Evolutionary conservation across 345 rosid species (phyloP), one percentile per base, ranked within the genome.

Genomic region (Gossypium herbaceum): DNA sequence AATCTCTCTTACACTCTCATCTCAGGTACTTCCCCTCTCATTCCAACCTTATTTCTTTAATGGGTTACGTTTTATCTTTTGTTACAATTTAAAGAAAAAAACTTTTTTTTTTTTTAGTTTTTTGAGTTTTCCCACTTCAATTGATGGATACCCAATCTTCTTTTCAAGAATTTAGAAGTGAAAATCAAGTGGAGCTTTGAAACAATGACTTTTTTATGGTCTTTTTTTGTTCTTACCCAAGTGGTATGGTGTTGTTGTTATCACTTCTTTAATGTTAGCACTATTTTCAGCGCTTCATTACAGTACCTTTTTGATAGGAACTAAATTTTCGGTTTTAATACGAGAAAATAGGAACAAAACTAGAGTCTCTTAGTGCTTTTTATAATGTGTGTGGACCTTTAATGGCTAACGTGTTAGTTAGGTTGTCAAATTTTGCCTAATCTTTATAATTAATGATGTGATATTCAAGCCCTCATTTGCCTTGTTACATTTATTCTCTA

Each of bases 361-460:
- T 27, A 39, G 62, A 71, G 63, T 29, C 58, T 69, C 73, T 69
- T 68, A 45, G 27, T 45, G 71, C 50, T 56, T 56, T 71, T 29
- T 43, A 41, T 71, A 27, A 71, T 34, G 29, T 29, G 54, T 73
- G 17, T 34, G 75, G 55, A 60, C 69, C 69, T 73, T 68, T 11
- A 73, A 59, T 62, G 71, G 27, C 20, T 19, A 68, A 34, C 41
- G 41, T 60, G 63, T 52, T 69, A 48, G 70, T 51, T 43, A 24
- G 72, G 64, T 27, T 62, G 71, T 72, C 66, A 71, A 20, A 3
- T 57, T 51, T 12, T 41, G 27, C 43, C 15, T 2, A 61, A 51
- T 56, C 64, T 56, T 51, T 24, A 34, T 34, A 66, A 24, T 29
- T 15, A 12, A 48, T 61, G 72, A 73, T 51, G 41, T 34, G 71